A percentile compares a stretch with the other conserved stretches of the same genome.
Evolutionary conservation across 192 early-diverging fungal genomes (phyloP).

Genomic region (Coemansia umbellata): DNA sequence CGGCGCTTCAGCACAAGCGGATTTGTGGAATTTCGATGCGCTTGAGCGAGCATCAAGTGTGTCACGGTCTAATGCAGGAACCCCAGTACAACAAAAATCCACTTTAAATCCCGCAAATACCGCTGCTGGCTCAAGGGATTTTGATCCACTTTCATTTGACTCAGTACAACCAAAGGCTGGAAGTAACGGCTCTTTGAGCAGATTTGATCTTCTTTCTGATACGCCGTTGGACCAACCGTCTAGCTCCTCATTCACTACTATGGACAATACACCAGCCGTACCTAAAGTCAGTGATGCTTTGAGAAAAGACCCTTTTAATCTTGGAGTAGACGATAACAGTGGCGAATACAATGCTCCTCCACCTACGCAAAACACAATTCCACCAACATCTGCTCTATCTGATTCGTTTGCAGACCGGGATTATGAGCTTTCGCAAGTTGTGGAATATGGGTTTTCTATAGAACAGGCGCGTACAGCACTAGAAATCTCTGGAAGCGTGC

Average conservation of each 20-base stretch:
- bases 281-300: background rate
- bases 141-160: constrained; percentile 23
- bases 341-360: constrained; percentile 31
- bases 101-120: background rate
- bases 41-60: constrained; percentile 18
- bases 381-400: background rate
- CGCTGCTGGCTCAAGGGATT: constrained; percentile 19
- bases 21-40: constrained; percentile 48
- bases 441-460: constrained; percentile 75
- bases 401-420: constrained; percentile 33
- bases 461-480: constrained; percentile 65
- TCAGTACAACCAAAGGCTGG: background rate
- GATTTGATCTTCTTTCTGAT: constrained; percentile 5
- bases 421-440: constrained; percentile 66
- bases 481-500: constrained; percentile 60
- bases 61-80: constrained; percentile 15
- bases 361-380: background rate
- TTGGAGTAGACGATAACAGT: background rate
- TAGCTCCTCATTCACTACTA: background rate
- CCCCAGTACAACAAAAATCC: constrained; percentile 10
- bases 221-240: background rate
- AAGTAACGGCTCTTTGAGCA: background rate
- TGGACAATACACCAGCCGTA: background rate
- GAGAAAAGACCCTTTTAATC: background rate
- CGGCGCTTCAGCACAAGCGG: constrained; percentile 5